A percentile compares a stretch with the other conserved stretches of the same genome.
phyloP scores from a whole-genome alignment of 768 basidiomycete genomes.

The Kwoniella heveanensis region DNA sequence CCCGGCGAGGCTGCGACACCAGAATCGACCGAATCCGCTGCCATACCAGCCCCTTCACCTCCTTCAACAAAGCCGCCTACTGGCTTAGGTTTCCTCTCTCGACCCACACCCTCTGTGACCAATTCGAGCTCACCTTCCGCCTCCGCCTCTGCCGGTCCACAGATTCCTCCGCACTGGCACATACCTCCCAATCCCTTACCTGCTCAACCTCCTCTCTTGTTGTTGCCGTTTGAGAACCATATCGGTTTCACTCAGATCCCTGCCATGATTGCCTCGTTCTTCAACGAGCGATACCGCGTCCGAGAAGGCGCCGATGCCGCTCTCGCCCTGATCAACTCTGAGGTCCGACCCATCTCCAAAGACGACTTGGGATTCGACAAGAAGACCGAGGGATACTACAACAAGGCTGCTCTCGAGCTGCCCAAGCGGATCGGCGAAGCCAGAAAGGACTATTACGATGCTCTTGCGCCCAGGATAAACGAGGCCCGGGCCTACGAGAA shows the following conservation, averaged over 20 bases:
- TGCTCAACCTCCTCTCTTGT: constrained; percentile 69
- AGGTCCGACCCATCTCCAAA: constrained; percentile 61
- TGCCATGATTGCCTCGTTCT: constrained; percentile 84
- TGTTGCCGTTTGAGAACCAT: constrained; percentile 59
- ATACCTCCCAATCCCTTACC: constrained; percentile 66
- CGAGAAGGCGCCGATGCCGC: constrained; percentile 77
- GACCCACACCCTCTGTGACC: constrained; percentile 39
- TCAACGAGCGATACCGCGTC: constrained; percentile 84
- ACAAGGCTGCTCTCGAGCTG: constrained; percentile 52
- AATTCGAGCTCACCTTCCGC: neutral
- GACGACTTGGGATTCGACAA: constrained; percentile 77
- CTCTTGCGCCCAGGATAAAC: constrained; percentile 67
- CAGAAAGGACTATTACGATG: constrained; percentile 74
- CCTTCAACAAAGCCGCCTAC: constrained; percentile 37
- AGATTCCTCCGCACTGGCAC: constrained; percentile 57
- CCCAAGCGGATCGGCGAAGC: constrained; percentile 65
- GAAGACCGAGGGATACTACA: constrained; percentile 69
- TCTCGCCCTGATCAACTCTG: constrained; percentile 67
- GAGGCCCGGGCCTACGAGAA: constrained; percentile 74
- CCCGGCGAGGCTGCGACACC: constrained; percentile 12
- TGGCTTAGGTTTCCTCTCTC: constrained; percentile 47
- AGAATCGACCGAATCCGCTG: neutral
- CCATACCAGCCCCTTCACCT: constrained; percentile 11
- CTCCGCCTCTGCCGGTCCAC: neutral
- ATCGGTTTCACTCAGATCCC: constrained; percentile 84